Base-by-base conservation (phyloP, 495 filamentous ascomycete species). In the Penicillium manginii region DNA sequence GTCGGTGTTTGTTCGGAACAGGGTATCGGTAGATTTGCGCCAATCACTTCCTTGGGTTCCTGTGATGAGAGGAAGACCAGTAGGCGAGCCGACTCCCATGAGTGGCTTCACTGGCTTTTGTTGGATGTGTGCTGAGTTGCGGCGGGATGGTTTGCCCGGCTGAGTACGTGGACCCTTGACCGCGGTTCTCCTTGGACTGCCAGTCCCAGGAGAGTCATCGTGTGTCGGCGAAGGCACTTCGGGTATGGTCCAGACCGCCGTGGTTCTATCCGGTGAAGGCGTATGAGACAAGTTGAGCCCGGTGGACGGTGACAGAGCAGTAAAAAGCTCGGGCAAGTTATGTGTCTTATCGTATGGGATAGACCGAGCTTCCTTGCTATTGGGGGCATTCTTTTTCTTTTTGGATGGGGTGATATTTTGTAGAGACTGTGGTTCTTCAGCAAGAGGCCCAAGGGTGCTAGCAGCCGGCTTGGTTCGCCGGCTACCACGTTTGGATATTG, bases 121-220 rank as follows among this genome's bases (percentile, higher is more conserved):
- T 3, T 65, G 59, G 10, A 58, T 55, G 9, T 61, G 58, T 14
- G 65, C 55, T 1, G 61, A 54, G 17, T 50, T 75, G 31, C 61
- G 73, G 9, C 68, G 66, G 26, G 58, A 35, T 43, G 62, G 50
- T 35, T 49, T 60, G 2, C 46, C 58, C 1, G 74, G 75, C 54
- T 75, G 75, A 29, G 18, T 75, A 45, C 76, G 74, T 6, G 75
- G 77, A 0, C 77, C 76, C 52, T 75, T 77, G 12, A 76, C 66
- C 0, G 50, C 62, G 11, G 75, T 70, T 0, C 72, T 70, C 8
- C 74, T 73, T 17, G 75, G 76, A 22, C 75, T 76, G 9, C 75
- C 68, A 21, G 60, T 65, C 17, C 47, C 45, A 4, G 60, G 55
- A 0, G 58, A 48, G 47, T 70, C 70, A 23, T 74, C 72, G 17